phyloP scores from a whole-genome alignment of 2,329 filamentous ascomycete species.

The Stagonosporopsis rhizophila region DNA sequence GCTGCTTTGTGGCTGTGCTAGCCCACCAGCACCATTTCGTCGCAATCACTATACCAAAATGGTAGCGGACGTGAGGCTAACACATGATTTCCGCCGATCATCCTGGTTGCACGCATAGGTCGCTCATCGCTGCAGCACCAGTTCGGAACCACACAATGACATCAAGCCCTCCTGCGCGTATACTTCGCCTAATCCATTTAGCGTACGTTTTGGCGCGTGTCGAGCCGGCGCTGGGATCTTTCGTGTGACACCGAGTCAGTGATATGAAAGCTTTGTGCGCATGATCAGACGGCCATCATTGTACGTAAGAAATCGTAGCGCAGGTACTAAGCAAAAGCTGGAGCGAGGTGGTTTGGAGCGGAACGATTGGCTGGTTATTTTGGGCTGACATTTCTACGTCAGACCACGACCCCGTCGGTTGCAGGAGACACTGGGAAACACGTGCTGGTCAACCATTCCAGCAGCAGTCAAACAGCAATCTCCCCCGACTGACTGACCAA shows the following conservation, averaged over 20 bases:
- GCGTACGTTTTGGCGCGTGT: conserved; percentile 14
- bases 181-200: conserved; percentile 16
- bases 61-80: conserved; percentile 4
- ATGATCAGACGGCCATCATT: background rate
- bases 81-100: conserved; percentile 10
- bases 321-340: background rate
- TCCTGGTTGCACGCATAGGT: background rate
- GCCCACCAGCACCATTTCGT: background rate
- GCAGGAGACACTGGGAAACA: conserved; percentile 7
- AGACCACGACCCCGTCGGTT: conserved; percentile 2
- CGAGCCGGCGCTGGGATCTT: conserved; percentile 3
- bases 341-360: background rate
- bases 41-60: conserved; percentile 10
- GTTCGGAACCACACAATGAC: conserved; percentile 11
- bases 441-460: background rate
- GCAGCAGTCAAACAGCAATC: background rate
- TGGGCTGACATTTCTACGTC: conserved; percentile 5
- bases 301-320: conserved; percentile 1
- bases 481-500: background rate
- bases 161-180: conserved; percentile 17
- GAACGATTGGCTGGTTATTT: conserved; percentile 14
- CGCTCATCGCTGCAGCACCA: conserved; percentile 2
- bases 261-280: background rate
- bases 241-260: background rate
- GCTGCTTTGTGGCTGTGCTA: conserved; percentile 12